Evolutionary conservation across 345 rosid species (phyloP).

Genomic region (Eucalyptus erythrocorys): DNA sequence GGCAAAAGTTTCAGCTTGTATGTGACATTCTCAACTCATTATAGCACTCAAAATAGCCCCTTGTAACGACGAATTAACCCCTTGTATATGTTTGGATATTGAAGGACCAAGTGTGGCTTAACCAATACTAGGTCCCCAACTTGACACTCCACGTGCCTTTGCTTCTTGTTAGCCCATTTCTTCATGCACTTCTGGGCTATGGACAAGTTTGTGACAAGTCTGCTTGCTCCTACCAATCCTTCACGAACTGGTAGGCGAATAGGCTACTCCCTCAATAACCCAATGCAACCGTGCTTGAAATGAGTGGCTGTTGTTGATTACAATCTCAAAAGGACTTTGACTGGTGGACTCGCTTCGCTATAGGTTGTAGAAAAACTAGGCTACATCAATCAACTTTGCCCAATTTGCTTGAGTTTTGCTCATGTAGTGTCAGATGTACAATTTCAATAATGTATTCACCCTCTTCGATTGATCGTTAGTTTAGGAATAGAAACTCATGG

Average conservation of each 20-base stretch:
- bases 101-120: neutral
- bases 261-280: neutral
- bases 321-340: neutral
- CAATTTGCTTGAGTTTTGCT: neutral
- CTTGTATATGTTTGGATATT: no score
- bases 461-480: accelerated
- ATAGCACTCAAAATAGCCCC: neutral
- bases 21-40: neutral
- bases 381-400: neutral
- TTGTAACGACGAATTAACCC: accelerated
- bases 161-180: neutral
- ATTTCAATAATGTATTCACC: neutral
- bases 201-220: neutral
- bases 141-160: neutral
- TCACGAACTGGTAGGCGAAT: accelerated
- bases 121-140: neutral
- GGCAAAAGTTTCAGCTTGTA: neutral
- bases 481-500: neutral
- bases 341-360: accelerated
- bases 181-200: neutral
- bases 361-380: neutral
- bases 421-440: neutral
- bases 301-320: neutral
- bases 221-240: neutral
- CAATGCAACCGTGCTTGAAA: accelerated